Conservation (phyloP, 2,329 filamentous ascomycete species). For the Aspergillus calidoustus region DNA sequence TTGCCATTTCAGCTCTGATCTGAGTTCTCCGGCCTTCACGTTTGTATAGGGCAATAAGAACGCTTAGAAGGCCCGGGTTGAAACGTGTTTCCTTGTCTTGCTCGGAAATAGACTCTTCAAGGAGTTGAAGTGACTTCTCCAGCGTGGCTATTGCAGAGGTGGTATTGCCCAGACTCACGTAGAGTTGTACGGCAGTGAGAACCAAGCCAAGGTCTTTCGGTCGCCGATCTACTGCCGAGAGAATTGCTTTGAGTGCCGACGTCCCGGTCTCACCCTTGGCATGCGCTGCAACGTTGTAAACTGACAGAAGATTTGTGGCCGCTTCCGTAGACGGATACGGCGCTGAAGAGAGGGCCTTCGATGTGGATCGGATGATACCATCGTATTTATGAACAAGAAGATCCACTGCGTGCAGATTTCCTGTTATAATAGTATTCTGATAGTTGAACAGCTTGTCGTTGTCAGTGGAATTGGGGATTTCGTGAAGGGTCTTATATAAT, state of each 20-base stretch:
- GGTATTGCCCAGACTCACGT: conserved; percentile 72
- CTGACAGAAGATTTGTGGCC: conserved; percentile 60
- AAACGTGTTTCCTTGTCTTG: conserved; percentile 73
- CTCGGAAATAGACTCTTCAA: conserved; percentile 65
- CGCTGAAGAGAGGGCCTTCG: conserved; percentile 53
- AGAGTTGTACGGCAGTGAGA: conserved; percentile 80
- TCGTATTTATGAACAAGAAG: conserved; percentile 64
- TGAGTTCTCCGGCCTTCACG: conserved; percentile 73
- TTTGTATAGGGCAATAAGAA: conserved; percentile 78
- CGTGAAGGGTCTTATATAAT: conserved; percentile 60
- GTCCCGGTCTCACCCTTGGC: conserved; percentile 64
- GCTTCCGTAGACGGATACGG: conserved; percentile 55
- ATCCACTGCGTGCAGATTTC: conserved; percentile 61
- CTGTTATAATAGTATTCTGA: conserved; percentile 58
- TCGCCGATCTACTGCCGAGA: conserved; percentile 71
- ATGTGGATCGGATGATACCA: conserved; percentile 62
- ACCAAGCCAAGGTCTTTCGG: conserved; percentile 80
- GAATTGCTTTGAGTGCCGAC: conserved; percentile 69
- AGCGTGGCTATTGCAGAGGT: conserved; percentile 75
- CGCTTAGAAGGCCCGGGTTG: conserved; percentile 81
- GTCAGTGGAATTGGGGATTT: conserved; percentile 50
- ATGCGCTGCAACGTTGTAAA: conserved; percentile 75
- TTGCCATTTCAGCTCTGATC: conserved; percentile 73
- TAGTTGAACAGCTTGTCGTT: conserved; percentile 63
- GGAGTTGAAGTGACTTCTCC: conserved; percentile 72